A percentile compares a stretch with the other conserved stretches of the same genome.
phyloP scores from a whole-genome alignment of 75 land plant species.

The Picea glauca region DNA sequence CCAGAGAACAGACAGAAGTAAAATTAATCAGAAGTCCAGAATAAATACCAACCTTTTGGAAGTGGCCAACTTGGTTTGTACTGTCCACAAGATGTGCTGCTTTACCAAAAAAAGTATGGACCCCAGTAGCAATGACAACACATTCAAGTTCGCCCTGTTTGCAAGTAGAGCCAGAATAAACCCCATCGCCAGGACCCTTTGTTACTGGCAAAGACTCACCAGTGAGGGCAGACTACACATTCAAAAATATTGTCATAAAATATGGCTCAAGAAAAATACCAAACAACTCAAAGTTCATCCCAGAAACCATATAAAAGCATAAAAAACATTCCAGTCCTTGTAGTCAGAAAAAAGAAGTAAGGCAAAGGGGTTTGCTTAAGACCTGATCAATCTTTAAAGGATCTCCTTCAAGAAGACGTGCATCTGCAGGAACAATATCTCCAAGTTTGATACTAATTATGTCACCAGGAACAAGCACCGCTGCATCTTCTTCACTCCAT shows the following conservation, averaged over 20 bases:
- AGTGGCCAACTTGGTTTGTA: constrained; percentile 92
- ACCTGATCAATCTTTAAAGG: constrained; percentile 97
- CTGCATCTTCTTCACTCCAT: constrained; percentile 88
- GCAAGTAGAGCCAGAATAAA: constrained; percentile 91
- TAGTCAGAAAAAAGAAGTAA: no score
- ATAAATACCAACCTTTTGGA: constrained; percentile 65
- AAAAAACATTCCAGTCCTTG: neutral
- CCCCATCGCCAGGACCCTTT: constrained; percentile 84
- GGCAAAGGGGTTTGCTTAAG: neutral
- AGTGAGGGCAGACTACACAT: constrained; percentile 81
- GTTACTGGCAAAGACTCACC: constrained; percentile 95
- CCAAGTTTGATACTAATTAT: constrained; percentile 91
- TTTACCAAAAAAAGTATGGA: constrained; percentile 94
- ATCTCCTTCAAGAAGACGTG: constrained; percentile 93
- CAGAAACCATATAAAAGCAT: neutral
- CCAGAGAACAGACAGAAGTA: constrained; percentile 7
- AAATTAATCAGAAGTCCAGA: neutral
- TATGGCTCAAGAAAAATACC: neutral
- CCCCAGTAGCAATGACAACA: constrained; percentile 93
- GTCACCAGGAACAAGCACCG: constrained; percentile 88
- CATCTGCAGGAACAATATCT: constrained; percentile 98
- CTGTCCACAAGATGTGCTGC: constrained; percentile 95
- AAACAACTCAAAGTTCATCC: neutral
- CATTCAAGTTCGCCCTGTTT: constrained; percentile 95
- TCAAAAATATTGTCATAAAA: neutral